Conservation (phyloP, 768 basidiomycete species). For the Podaxis sp. region DNA sequence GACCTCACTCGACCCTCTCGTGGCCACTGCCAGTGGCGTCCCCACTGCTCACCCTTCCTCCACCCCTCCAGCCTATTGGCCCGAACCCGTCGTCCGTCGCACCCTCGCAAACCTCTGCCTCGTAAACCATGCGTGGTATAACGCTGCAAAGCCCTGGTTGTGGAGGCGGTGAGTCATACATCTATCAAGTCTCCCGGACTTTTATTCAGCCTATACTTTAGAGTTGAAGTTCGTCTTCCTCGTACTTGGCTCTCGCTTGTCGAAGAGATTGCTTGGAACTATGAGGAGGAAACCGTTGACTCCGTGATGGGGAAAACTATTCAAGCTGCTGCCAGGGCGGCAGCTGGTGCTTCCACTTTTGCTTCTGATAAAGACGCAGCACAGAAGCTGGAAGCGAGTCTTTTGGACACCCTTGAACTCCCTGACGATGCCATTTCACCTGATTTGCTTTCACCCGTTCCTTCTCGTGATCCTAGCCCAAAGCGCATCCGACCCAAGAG, state of each 20-base stretch:
- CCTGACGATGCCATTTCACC: constrained; percentile 72
- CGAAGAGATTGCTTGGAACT: constrained; percentile 75
- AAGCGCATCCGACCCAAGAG: constrained; percentile 73
- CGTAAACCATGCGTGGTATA: constrained; percentile 75
- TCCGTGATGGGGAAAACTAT: constrained; percentile 66
- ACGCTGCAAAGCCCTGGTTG: constrained; percentile 85
- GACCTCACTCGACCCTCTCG: constrained; percentile 71
- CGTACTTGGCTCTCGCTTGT: constrained; percentile 82
- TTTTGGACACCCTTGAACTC: constrained; percentile 53
- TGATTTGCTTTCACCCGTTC: constrained; percentile 75
- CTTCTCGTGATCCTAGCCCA: constrained; percentile 83
- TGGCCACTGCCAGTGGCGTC: constrained; percentile 39
- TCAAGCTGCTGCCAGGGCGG: constrained; percentile 63
- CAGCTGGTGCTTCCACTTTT: constrained; percentile 43
- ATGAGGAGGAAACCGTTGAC: constrained; percentile 64
- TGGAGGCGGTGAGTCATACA: constrained; percentile 60
- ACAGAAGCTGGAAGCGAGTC: constrained; percentile 55
- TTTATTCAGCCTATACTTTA: constrained; percentile 15
- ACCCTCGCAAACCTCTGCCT: constrained; percentile 73
- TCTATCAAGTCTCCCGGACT: constrained; percentile 2
- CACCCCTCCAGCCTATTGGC: constrained; percentile 67
- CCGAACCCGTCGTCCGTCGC: constrained; percentile 61
- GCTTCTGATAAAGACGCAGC: constrained; percentile 39
- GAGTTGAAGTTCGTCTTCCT: constrained; percentile 78
- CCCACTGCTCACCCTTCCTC: constrained; percentile 73